A percentile compares a stretch with the other conserved stretches of the same genome.
These are phyloP conservation scores for Buxus sempervirens DNA, from an alignment of 164 flowering plant genomes.

Conservation along the genomic window DNA sequence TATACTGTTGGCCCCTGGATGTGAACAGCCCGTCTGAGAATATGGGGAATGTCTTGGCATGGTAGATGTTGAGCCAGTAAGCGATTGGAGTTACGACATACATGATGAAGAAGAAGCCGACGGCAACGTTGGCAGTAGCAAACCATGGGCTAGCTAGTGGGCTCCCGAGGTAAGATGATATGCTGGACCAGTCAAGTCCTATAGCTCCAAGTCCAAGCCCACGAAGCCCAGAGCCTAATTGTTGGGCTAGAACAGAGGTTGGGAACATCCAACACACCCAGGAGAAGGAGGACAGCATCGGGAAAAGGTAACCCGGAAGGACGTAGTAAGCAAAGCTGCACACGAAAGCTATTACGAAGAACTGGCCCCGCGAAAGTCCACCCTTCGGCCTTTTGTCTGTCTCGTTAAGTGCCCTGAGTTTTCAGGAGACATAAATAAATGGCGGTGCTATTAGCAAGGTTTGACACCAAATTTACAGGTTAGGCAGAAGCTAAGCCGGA, in stretches of 20 bases:
- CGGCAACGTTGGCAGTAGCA: slow-evolving; percentile 52
- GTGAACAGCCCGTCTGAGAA: slow-evolving; percentile 56
- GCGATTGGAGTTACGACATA: slow-evolving; percentile 48
- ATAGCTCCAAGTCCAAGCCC: slow-evolving; percentile 66
- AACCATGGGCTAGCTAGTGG: slow-evolving; percentile 73
- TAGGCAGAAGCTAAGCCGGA: no score
- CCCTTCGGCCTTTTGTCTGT: slow-evolving; percentile 30
- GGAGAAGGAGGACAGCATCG: slow-evolving; percentile 52
- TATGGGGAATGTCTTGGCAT: slow-evolving; percentile 54
- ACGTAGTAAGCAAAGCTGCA: slow-evolving; percentile 65
- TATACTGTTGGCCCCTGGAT: slow-evolving; percentile 41
- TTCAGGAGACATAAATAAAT: no score
- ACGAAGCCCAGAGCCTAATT: slow-evolving; percentile 56
- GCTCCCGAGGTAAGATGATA: slow-evolving; percentile 53
- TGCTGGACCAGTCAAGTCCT: slow-evolving; percentile 59
- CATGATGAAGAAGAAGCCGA: slow-evolving; percentile 40
- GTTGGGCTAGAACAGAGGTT: slow-evolving; percentile 57
- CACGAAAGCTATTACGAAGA: slow-evolving; percentile 52
- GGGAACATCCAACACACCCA: slow-evolving; percentile 69
- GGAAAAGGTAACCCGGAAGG: slow-evolving; percentile 57
- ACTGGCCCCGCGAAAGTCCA: slow-evolving; percentile 42
- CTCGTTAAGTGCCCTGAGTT: slow-evolving; percentile 69
- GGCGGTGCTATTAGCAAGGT: no score
- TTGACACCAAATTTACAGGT: no score
- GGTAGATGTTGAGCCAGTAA: slow-evolving; percentile 51